A percentile compares a stretch with the other conserved stretches of the same genome.
phyloP scores from a whole-genome alignment of 2,329 filamentous ascomycete genomes.

The Nigrospora oryzae region DNA sequence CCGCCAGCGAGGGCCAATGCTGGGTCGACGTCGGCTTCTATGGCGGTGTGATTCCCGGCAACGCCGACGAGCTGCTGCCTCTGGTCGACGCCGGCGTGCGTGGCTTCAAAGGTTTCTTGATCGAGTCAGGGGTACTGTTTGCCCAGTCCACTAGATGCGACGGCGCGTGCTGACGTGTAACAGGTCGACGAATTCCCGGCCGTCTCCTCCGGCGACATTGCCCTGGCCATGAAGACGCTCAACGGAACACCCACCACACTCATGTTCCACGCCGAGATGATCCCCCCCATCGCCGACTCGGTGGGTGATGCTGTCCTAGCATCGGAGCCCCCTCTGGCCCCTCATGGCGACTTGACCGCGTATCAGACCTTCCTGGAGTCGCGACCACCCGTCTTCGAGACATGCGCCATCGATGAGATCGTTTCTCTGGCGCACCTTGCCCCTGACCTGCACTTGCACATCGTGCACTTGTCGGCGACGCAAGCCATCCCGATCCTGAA shows the following conservation, averaged over 20 bases:
- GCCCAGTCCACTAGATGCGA: neutral
- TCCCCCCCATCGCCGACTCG: conserved; percentile 74
- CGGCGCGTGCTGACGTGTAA: conserved; percentile 1
- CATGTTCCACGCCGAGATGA: conserved; percentile 99
- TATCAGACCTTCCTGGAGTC: conserved; percentile 92
- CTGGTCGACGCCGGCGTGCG: conserved; percentile 80
- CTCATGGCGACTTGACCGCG: conserved; percentile 61
- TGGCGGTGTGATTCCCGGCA: conserved; percentile 88
- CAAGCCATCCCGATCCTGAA: conserved; percentile 78
- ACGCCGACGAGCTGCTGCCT: conserved; percentile 67
- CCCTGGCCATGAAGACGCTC: conserved; percentile 70
- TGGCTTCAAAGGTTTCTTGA: conserved; percentile 96
- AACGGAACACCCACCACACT: conserved; percentile 78
- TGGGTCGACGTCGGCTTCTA: conserved; percentile 99
- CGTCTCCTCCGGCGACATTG: conserved; percentile 71
- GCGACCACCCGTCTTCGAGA: conserved; percentile 83
- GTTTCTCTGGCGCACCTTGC: conserved; percentile 72
- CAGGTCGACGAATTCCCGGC: conserved; percentile 94
- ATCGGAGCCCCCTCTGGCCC: conserved; percentile 61
- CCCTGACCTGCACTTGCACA: conserved; percentile 78
- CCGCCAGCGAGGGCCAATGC: conserved; percentile 76
- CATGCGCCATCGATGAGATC: conserved; percentile 81
- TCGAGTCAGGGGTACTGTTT: conserved; percentile 82
- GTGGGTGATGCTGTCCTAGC: conserved; percentile 69
- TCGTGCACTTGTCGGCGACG: conserved; percentile 86